Percentiles rank a stretch among this genome's conserved stretches.
Evolutionary conservation across 2,329 filamentous ascomycete species (phyloP).

Genomic region (Aspergillus eucalypticola): DNA sequence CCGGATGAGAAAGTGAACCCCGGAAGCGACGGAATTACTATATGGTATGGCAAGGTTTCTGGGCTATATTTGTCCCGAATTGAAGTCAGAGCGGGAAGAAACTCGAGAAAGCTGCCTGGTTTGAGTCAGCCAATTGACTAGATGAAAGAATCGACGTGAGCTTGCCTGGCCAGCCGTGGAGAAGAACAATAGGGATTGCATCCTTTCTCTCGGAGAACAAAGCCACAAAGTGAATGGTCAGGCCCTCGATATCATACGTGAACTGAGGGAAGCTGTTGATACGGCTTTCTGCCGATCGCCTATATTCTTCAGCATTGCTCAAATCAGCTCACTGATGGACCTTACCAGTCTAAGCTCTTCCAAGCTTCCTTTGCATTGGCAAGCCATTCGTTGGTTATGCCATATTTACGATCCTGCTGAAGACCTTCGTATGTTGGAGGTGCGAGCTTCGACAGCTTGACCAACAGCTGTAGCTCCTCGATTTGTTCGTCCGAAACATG

Average conservation of each 20-base stretch:
- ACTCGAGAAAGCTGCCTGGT: constrained; percentile 37
- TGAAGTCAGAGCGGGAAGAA: constrained; percentile 31
- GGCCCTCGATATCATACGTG: constrained; percentile 45
- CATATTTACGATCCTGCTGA: constrained; percentile 45
- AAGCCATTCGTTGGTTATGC: constrained; percentile 53
- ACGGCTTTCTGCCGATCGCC: constrained; percentile 39
- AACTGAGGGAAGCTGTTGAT: constrained; percentile 57
- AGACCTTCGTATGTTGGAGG: constrained; percentile 53
- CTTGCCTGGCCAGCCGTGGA: constrained; percentile 43
- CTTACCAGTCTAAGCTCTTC: constrained; percentile 53
- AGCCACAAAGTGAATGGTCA: constrained; percentile 51
- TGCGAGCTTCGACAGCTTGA: constrained; percentile 52
- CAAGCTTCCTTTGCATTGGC: constrained; percentile 43
- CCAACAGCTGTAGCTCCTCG: constrained; percentile 49
- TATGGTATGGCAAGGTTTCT: constrained; percentile 30
- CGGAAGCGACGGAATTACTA: constrained; percentile 36
- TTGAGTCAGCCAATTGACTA: not conserved
- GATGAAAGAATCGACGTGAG: no score
- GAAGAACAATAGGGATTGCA: constrained; percentile 50
- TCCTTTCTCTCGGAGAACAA: constrained; percentile 50
- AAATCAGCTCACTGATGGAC: not conserved
- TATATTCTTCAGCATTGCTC: constrained; percentile 11
- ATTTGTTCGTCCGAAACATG: constrained; percentile 48
- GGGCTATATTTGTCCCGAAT: constrained; percentile 30
- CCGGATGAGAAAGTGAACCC: constrained; percentile 36